Evolutionary conservation across 1,284 basidiomycete species (phyloP), one percentile per base, ranked within the genome.

Genomic region (Cryptococcus wingfieldii): DNA sequence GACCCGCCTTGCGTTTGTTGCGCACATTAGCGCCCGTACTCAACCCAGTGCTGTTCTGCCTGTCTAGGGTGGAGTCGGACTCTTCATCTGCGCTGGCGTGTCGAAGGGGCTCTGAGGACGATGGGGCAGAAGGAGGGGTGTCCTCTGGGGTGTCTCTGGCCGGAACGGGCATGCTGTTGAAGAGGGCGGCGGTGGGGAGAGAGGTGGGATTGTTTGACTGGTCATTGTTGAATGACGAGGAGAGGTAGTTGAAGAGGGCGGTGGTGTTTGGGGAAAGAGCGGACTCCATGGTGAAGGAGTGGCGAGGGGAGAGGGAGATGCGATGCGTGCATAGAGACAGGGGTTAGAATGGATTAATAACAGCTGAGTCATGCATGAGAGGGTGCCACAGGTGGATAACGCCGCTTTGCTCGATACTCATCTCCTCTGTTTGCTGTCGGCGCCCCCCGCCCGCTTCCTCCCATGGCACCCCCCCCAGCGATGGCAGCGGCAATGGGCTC

Each of bases 211-310:
- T 34, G 53, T 28, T 10, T 25, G 45, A 47, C 34, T 53, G 50
- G 50, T 59, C 48, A 37, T n/a, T 31, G 31, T 38, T 8, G 19
- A 37, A n/a, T 49, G 27, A 16, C 60, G 37, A 39, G 48, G 65
- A 53, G 58, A 75, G 57, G 52, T 71, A 74, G 48, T 68, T 61
- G 38, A 75, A 64, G 55, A 75, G 70, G 23, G 70, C 70, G 47
- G 70, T 60, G 18, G 73, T 75, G 60, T 74, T 75, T 41, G 73
- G 73, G 3, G 71, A 64, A 23, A 75, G 58, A 13, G 52, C 60
- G 38, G 54, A 49, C n/a, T 65, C 61, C 68, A 69, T 69, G 43
- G 19, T 50, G 48, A 9, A n/a, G 52, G 31, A 31, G 45, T 25
- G 51, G 25, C 31, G 23, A 38, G 10, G 31, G 5, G 6, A 31